A percentile compares a stretch with the other conserved stretches of the same genome.
These are phyloP conservation scores for Podospora tetraspora DNA, from an alignment of 495 filamentous ascomycete species.

Conservation along the genomic window DNA sequence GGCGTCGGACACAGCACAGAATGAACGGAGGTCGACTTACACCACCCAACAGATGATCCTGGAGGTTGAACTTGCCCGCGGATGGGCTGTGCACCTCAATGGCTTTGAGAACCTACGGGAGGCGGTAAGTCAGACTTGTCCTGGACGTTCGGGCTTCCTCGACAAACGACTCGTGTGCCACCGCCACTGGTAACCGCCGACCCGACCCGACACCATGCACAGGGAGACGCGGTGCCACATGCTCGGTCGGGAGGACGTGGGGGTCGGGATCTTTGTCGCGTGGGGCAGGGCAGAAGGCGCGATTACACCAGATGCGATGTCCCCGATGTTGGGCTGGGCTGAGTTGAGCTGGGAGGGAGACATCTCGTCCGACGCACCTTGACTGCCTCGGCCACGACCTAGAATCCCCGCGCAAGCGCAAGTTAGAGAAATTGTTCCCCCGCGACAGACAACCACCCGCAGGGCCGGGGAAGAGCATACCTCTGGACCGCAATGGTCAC, in stretches of 20 bases:
- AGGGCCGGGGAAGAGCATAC: constrained; percentile 41
- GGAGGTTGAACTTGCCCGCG: constrained; percentile 75
- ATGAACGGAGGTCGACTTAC: constrained; percentile 51
- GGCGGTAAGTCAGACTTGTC: constrained; percentile 11
- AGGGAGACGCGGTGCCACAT: background rate
- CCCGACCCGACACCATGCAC: background rate
- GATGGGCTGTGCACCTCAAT: constrained; percentile 64
- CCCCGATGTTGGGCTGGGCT: background rate
- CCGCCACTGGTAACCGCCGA: background rate
- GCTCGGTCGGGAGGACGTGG: background rate
- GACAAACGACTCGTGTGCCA: background rate
- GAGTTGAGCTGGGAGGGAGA: background rate
- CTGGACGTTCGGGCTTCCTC: background rate
- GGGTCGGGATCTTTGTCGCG: background rate
- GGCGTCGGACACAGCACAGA: background rate
- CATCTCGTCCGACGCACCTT: constrained; percentile 55
- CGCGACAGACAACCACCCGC: background rate
- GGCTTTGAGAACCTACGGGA: constrained; percentile 62
- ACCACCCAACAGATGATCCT: constrained; percentile 88
- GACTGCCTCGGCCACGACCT: constrained; percentile 64
- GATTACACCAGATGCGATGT: background rate
- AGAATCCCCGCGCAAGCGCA: background rate
- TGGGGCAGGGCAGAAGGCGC: background rate
- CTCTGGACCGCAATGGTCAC: constrained; percentile 95
- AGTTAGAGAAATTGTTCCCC: background rate